Conservation (phyloP, 1,284 basidiomycete genomes). For the Psilocybe mexicana region DNA sequence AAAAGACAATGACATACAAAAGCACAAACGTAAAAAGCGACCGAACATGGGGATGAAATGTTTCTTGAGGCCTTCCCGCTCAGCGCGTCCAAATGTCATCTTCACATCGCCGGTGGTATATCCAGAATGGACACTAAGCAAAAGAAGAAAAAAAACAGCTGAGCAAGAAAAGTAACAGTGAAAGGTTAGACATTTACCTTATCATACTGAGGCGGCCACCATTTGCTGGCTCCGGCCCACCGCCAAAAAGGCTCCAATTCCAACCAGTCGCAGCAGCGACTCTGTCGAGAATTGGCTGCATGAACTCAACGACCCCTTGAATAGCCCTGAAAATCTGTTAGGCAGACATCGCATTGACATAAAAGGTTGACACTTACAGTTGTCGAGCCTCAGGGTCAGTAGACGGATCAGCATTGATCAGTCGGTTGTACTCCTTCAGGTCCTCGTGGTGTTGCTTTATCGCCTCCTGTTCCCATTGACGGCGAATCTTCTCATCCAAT, state of each 20-base stretch:
- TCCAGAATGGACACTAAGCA: constrained; percentile 16
- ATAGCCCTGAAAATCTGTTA: not conserved
- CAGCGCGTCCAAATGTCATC: constrained; percentile 17
- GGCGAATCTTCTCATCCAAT: not conserved
- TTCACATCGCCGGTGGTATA: constrained; percentile 14
- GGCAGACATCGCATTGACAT: not conserved
- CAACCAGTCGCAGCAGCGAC: constrained; percentile 6
- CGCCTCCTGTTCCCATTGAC: not conserved
- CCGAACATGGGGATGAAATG: constrained; percentile 17
- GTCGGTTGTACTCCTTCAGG: not conserved
- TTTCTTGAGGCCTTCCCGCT: constrained; percentile 14
- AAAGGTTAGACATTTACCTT: constrained; percentile 2
- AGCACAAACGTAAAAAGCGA: constrained; percentile 13
- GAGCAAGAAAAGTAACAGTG: not conserved
- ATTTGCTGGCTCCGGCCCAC: constrained; percentile 13
- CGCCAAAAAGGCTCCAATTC: constrained; percentile 5
- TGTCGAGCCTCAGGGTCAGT: constrained; percentile 3
- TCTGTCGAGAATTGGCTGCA: constrained; percentile 8
- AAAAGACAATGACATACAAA: constrained; percentile 14
- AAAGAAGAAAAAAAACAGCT: not conserved
- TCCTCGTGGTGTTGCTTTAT: not conserved
- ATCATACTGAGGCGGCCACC: constrained; percentile 14
- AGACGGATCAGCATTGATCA: not conserved
- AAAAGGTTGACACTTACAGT: not conserved
- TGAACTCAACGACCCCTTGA: not conserved